Percentiles rank a stretch among this genome's conserved stretches.
Conservation (phyloP, 2,329 filamentous ascomycete genomes). For the Westerdykella sp. region DNA sequence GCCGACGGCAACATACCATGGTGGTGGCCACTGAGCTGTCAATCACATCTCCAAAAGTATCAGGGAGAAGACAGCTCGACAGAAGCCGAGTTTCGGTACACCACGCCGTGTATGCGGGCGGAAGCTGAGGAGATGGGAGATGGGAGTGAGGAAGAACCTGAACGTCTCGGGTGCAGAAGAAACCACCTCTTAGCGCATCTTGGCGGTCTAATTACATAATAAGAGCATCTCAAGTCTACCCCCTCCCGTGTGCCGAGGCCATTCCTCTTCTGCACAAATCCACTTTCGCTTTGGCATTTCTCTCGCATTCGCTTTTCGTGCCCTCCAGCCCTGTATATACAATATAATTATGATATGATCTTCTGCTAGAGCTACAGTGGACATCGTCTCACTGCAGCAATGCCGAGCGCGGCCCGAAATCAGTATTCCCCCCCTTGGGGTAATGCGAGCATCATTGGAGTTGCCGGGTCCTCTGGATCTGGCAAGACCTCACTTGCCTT, state of each 20-base stretch:
- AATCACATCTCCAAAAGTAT: conserved; percentile 34
- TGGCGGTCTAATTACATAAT: background rate
- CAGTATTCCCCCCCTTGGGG: conserved; percentile 95
- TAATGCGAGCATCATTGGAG: conserved; percentile 91
- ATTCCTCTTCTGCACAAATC: no score
- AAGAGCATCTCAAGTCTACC: no score
- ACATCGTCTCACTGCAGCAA: background rate
- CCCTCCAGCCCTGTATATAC: background rate
- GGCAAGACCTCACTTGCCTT: conserved; percentile 91
- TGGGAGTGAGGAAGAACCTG: no score
- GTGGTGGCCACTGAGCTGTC: conserved; percentile 17
- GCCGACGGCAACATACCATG: conserved; percentile 27
- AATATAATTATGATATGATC: background rate
- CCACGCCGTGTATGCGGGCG: conserved; percentile 26
- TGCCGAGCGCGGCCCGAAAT: conserved; percentile 34
- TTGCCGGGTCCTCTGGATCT: conserved; percentile 91
- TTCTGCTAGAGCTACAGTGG: background rate
- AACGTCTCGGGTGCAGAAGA: no score
- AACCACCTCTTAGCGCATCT: background rate
- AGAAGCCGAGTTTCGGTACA: conserved; percentile 24
- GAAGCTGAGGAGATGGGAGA: conserved; percentile 12
- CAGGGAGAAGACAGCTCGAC: conserved; percentile 22
- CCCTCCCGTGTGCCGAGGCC: no score
- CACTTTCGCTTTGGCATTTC: background rate
- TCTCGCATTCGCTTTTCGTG: background rate